Base-by-base conservation (phyloP, 345 rosid species). In the Syzygium aqueum region DNA sequence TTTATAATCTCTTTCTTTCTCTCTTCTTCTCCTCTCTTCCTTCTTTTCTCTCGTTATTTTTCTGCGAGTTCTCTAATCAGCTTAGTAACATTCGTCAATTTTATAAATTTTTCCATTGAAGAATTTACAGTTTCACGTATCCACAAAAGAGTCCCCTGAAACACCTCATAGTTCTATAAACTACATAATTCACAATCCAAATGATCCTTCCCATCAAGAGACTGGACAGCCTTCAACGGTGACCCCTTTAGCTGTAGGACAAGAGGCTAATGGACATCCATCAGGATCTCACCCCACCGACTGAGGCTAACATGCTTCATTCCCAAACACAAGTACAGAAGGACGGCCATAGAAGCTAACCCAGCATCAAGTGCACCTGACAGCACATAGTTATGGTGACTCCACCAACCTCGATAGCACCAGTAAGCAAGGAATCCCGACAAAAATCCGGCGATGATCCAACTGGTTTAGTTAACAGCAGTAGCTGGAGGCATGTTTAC, bases 301-400 rank as follows among this genome's bases (percentile, higher is more conserved):
- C 86, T 85, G 10, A 95, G 89, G 67, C 89, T 89, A 67, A 92
- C 86, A 86, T 92, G 90, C 86, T 89, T 77, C 94, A 90, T 89
- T 19, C 93, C 96, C 84, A 95, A 85, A 89, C 93, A 92, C 90
- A 93, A 53, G 84, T 91, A 93, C 86, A 95, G 56, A 53, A 94
- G 82, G 5, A 95, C 94, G 2, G 91, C 97, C 96, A 94, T 94
- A 87, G 94, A 95, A 2, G 96, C 97, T 65, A 94, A 88, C 67
- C 97, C 97, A 23, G 95, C 94, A 89, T 95, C 95, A 33, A 94
- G 93, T 46, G 95, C 94, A n/a, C 94, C 96, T 0, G 95, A 94
- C 17, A 95, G 86, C 30, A 91, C 93, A 21, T 94, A 95, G 85
- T 95, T 95, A 56, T 93, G 93, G 85, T 94, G 93, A 50, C 93